Percentiles rank a stretch among this genome's conserved stretches.
These are phyloP conservation scores for Hericium rajendrae DNA, from an alignment of 768 basidiomycete species.

Conservation along the genomic window DNA sequence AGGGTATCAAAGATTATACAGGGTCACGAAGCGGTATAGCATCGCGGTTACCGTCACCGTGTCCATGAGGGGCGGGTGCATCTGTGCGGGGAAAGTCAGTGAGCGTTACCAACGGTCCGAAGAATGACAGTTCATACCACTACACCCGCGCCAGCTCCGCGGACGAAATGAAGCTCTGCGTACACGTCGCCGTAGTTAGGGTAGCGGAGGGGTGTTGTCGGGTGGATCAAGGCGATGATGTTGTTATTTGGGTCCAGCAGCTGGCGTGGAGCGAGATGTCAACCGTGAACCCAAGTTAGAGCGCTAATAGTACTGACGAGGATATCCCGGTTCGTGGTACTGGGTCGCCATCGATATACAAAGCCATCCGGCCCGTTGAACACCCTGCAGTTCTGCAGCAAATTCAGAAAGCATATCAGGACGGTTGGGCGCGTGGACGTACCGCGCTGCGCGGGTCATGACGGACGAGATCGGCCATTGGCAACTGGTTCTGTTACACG, in stretches of 20 bases:
- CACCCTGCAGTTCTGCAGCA: conserved; percentile 31
- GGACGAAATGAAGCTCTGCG: conserved; percentile 77
- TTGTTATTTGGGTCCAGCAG: conserved; percentile 61
- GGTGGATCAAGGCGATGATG: conserved; percentile 73
- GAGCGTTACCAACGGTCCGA: conserved; percentile 8
- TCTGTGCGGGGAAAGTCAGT: conserved; percentile 31
- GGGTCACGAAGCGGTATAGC: conserved; percentile 71
- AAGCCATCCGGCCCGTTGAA: conserved; percentile 81
- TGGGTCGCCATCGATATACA: conserved; percentile 74
- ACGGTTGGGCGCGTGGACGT: conserved; percentile 19
- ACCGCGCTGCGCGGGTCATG: conserved; percentile 55
- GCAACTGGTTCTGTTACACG: conserved; percentile 51
- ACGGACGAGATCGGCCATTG: conserved; percentile 78
- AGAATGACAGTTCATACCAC: conserved; percentile 41
- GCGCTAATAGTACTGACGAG: conserved; percentile 26
- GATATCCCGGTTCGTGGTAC: conserved; percentile 39
- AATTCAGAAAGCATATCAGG: conserved; percentile 6
- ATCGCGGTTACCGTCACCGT: conserved; percentile 76
- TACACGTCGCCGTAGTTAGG: conserved; percentile 76
- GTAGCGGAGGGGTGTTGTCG: conserved; percentile 68
- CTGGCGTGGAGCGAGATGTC: conserved; percentile 26
- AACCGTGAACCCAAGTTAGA: neutral
- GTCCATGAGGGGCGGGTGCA: conserved; percentile 87
- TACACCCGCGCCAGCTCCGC: conserved; percentile 69
- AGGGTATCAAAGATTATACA: conserved; percentile 28